Evolutionary conservation across 305 asterid species (phyloP), one percentile per base, ranked within the genome.

Genomic region (Fraxinus baroniana): DNA sequence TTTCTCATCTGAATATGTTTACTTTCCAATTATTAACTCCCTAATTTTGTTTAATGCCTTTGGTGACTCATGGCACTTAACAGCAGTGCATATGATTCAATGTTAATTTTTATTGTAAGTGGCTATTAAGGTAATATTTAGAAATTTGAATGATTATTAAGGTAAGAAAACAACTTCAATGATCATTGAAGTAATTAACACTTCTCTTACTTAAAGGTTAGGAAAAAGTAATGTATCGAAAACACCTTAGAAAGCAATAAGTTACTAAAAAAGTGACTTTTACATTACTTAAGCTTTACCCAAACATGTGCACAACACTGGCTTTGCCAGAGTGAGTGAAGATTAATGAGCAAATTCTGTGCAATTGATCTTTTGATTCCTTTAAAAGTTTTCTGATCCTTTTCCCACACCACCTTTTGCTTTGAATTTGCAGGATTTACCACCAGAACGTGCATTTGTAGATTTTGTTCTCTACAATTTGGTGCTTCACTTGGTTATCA

Each of bases 401-500:
- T 44, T 33, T n/a, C 73, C 46, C 46, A 3, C 70, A 39, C 49
- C 49, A 62, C 24, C 66, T 55, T 12, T 77, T 82, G 78, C 66
- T 78, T 39, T 44, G 70, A 46, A 68, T 85, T 87, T 87, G 91
- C 95, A 92, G 96, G 98, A 94, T 90, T 89, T 94, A 74, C 94
- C 98, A n/a, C n/a, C n/a, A n/a, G 95, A 92, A 80, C 96, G 96
- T 1, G 98, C 97, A 77, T 94, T 91, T 81, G 98, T 97, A 3
- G 97, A 94, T 85, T 94, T 94, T 80, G 87, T 94, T 44, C 93
- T 94, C 88, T 89, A 96, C 90, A 94, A 94, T 86, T 89, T 94
- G 83, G 96, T 94, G 76, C 94, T 94, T 82, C 98, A 94, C 89
- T 85, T 92, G 93, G 98, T 94, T 85, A 92, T 92, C 89, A 91